Base-by-base conservation (phyloP, 345 rosid species). In the Arabis hirsuta region DNA sequence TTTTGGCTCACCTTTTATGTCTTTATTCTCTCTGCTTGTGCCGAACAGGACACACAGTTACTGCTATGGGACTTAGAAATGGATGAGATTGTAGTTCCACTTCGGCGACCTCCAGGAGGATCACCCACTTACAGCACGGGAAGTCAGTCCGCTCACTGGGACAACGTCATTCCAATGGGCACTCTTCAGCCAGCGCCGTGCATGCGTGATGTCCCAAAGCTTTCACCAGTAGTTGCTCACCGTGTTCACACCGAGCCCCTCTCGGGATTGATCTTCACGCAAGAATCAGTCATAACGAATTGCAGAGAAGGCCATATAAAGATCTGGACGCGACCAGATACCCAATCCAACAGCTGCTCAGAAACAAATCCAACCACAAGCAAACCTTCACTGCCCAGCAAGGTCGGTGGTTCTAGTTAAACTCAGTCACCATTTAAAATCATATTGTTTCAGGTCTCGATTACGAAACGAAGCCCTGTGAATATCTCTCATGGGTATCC, bases 91-190 rank as follows among this genome's bases (percentile, higher is more conserved):
- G 97, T 96, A 34, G 98, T 92, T 81, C 99, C 99, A 62, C 74
- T 90, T 41, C 90, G 98, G 19, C 83, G 98, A 73, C 68, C 86
- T 38, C 88, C 95, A 62, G 99, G 97, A 70, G 99, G 98, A 41
- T 96, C 99, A 14, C 99, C 97, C 9, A 90, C 98, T 57, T 90
- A 83, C 82, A 90, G 96, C 64, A 73, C 97, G 0, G 99, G 99
- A 76, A 96, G 98, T 84, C 99, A 92, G 71, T 92, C 99, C 29
- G 80, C 98, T 16, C 99, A 96, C 65, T 96, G 99, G 99, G 99
- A 96, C 87, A 96, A 79, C 61, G 73, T 65, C 32, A 59, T 67
- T 69, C 96, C 97, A 6, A 55, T 87, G 65, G 96, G 98, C 36
- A 87, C 90, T 52, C 83, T 96, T 67, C 99, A 92, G 76, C 87